Conservation (phyloP, 805 yeast genomes). For the Komagataella populi region DNA sequence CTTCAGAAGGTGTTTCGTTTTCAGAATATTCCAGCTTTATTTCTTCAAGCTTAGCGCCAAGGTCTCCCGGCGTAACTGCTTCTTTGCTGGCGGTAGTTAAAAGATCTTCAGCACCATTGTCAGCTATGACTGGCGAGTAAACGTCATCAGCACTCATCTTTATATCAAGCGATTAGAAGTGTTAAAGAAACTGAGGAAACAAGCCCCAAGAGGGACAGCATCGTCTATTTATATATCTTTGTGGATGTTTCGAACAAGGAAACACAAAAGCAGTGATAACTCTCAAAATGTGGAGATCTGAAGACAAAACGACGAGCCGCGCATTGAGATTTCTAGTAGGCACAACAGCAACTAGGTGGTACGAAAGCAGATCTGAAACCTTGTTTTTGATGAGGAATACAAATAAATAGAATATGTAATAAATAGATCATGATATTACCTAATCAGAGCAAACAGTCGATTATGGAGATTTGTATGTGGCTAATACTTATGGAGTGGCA, state of each 20-base stretch:
- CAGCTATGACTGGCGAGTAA: neutral
- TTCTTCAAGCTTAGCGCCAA: neutral
- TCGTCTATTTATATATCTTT: neutral
- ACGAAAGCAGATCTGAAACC: neutral
- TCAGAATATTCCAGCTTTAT: neutral
- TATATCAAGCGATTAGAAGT: neutral
- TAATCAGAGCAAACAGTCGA: neutral
- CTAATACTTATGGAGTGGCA: conserved; percentile 4
- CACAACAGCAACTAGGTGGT: neutral
- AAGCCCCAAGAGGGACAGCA: neutral
- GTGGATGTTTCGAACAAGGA: neutral
- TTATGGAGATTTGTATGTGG: neutral
- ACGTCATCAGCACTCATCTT: neutral
- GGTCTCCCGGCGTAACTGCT: neutral
- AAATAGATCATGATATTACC: neutral
- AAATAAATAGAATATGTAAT: neutral
- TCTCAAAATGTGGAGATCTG: neutral
- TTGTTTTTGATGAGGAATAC: neutral
- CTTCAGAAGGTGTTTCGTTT: neutral
- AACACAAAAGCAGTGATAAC: neutral
- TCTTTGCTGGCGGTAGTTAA: neutral
- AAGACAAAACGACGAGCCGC: neutral
- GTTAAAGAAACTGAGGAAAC: neutral
- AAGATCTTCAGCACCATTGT: neutral
- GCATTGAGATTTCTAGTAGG: neutral